These are phyloP conservation scores for Scedosporium apiospermum DNA, from an alignment of 2,329 filamentous ascomycete species.

Conservation along the genomic window DNA sequence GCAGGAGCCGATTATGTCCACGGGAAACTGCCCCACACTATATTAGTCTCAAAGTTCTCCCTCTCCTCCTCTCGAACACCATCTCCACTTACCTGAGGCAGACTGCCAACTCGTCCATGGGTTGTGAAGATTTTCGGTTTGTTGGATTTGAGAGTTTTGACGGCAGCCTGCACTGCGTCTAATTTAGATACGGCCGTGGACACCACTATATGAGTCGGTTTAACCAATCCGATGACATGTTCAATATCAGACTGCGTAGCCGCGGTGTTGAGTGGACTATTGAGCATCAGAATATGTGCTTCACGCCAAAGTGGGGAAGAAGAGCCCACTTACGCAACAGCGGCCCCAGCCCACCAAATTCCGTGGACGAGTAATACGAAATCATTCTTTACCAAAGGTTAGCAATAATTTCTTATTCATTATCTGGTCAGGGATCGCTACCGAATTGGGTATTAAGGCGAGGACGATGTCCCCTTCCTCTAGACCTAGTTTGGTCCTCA, in stretches of 20 bases:
- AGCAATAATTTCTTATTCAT: not conserved
- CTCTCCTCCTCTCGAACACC: too few relatives aligned
- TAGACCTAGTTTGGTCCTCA: not conserved
- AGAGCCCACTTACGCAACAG: not conserved
- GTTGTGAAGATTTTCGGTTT: not conserved
- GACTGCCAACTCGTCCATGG: not conserved
- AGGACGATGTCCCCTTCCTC: not conserved
- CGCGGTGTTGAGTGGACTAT: not conserved
- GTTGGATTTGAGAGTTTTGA: not conserved
- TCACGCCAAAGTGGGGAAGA: too few relatives aligned
- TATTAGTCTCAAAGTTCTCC: too few relatives aligned
- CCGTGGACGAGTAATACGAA: not conserved
- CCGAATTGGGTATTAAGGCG: not conserved
- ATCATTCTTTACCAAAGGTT: not conserved
- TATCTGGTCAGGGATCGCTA: not conserved
- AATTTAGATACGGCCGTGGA: not conserved
- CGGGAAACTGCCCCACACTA: not conserved
- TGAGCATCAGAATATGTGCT: not conserved
- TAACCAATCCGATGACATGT: not conserved
- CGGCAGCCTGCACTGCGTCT: not conserved
- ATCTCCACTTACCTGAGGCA: not conserved
- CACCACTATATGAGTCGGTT: not conserved
- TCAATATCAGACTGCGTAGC: constrained; percentile 1
- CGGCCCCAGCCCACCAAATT: constrained; percentile 1
- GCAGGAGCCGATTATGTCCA: not conserved